Evolutionary conservation across 257 asterid species (phyloP).

Genomic region (Solanum lignicaule): DNA sequence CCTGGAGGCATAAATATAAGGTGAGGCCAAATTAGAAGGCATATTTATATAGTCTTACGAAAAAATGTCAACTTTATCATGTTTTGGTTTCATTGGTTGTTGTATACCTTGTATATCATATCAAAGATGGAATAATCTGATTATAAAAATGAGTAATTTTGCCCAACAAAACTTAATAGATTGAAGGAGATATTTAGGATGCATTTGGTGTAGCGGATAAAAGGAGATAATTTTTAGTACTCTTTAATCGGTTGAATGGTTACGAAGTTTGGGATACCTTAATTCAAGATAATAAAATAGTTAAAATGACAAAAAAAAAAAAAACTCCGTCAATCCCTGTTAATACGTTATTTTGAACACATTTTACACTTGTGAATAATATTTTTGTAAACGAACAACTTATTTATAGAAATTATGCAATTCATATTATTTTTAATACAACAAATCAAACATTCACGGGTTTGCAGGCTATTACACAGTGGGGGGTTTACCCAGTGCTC

Average conservation of each 20-base stretch:
- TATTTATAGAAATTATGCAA: no score
- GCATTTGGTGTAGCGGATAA: background rate
- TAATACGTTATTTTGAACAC: no score
- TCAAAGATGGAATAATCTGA: background rate
- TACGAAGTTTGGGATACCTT: no score
- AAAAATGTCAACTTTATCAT: background rate
- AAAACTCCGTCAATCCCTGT: accelerated
- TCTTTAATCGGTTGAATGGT: accelerated
- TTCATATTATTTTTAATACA: no score
- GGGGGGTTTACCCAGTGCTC: no score
- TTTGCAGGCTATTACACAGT: no score
- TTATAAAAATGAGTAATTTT: background rate
- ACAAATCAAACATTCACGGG: no score
- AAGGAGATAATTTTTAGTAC: background rate
- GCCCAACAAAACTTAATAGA: background rate
- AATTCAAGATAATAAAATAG: background rate
- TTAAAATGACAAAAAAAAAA: background rate
- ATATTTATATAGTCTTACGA: no score
- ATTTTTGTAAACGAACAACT: accelerated
- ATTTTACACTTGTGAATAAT: no score
- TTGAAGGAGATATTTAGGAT: background rate
- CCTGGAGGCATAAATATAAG: no score
- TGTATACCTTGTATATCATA: background rate
- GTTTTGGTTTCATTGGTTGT: background rate
- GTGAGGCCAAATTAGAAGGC: no score